Evolutionary conservation across 768 basidiomycete species (phyloP), one percentile per base, ranked within the genome.

Genomic region (Tulasnella sp.): DNA sequence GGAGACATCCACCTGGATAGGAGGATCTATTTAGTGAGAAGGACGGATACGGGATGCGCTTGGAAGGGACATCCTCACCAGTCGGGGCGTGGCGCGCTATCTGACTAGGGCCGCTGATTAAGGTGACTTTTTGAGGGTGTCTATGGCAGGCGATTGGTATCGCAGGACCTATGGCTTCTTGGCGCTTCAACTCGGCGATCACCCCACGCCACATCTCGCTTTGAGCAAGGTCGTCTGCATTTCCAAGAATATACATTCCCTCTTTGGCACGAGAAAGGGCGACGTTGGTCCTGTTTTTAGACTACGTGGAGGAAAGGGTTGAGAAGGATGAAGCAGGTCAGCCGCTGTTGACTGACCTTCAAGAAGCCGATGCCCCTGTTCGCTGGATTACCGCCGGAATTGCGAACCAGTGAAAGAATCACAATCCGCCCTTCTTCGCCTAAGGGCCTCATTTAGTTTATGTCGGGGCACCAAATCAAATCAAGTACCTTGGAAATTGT

Each of bases 211-310:
- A 94, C 85, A 91, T 92, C 14, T 83, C 75, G 79, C 89, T 90
- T 38, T 46, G 80, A 34, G 80, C n/a, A 6, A 81, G 58, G 58
- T 90, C 88, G 0, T 87, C 83, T 0, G 91, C 89, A 75, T 93
- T 93, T 34, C 94, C 93, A 4, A 94, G 85, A 40, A 94, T 89
- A 82, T 88, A 94, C 1, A 94, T 85, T 7, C 93, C 93, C 80
- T 94, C 89, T 74, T 89, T 88, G 5, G 93, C 93, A 31, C 93
- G 88, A 31, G 93, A 93, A 4, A 94, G 83, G 0, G 94, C 92
- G 62, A 94, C 93, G 76, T 86, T 91, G 2, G 87, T 90, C 40
- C 89, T 85, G 81, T 91, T 91, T 76, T 87, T 86, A 0, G 89
- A 90, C 90, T 91, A 81, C 18, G 87, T 83, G 79, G 92, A 92